Base-by-base conservation (phyloP, 164 flowering plant genomes). In the Brasenia schreberi region DNA sequence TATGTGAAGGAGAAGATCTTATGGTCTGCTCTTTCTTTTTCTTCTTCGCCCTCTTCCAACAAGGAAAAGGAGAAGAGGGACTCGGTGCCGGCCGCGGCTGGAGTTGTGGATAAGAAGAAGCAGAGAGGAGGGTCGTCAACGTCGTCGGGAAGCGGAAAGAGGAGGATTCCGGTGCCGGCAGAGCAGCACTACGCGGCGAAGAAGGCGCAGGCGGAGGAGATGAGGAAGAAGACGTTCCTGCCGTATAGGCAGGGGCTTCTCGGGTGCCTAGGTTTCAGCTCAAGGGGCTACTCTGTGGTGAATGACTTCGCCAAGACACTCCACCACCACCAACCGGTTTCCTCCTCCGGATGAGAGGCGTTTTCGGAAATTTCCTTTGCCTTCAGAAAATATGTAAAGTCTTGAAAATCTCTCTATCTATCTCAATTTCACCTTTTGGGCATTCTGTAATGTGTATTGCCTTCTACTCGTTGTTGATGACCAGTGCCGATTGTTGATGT, bases 201-300 rank as follows among this genome's bases (percentile, higher is more conserved):
- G 17, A 77, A 87, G 73, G 90, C 87, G 18, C 80, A 79, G 14
- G 76, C 84, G 2, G 90, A 84, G 81, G 87, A 85, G 65, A 68
- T 85, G 85, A 83, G 72, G 80, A 85, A 79, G 81, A 84, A 77
- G 69, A 86, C 86, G 18, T 84, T 64, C 64, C 70, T 82, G 73
- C 90, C 86, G 0, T 86, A 84, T 68, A 72, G 82, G 66, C 82
- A 77, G 39, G 84, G 86, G 1, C 69, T 84, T 10, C 42, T 81
- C 39, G 89, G 86, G 6, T 81, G 84, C 66, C 61, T 84, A 59
- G 84, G 83, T 6, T 81, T 81, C 23, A 84, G 78, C 62, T 77
- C 77, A 0, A 78, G 74, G 59, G 67, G 84, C 19, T 78, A 75
- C 17, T 23, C 43, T 10, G 76, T 80, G 43, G 70, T 77, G 62